Evolutionary conservation across 192 early-diverging fungal genomes (phyloP), one percentile per base, ranked within the genome.

Genomic region (Polychytrium aggregatum): DNA sequence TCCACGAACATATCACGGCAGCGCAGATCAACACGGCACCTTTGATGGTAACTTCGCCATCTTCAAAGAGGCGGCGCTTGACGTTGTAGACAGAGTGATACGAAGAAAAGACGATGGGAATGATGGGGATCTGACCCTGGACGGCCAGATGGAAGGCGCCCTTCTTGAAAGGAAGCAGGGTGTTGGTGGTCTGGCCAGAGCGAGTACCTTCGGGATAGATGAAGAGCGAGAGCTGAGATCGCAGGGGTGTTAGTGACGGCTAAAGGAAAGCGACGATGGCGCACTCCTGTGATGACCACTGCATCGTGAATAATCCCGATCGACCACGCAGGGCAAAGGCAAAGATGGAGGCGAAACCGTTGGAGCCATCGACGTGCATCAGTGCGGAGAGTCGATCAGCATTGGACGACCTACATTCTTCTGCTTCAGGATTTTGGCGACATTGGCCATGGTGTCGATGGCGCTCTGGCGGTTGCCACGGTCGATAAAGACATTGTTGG

Each of bases 141-240:
- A 86, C 82, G 10, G 93, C 90, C 54, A 93, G 59, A 40, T 94
- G 87, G 66, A 97, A 97, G 7, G 88, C 93, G 10, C 93, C 93
- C 72, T 93, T 97, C 65, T 97, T 97, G 64, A 97, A 94, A 6
- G 86, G 87, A 36, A 93, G 64, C 42, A 97, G 46, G 40, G 82
- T 52, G 30, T 79, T 74, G 26, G 76, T 71, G n/a, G 63, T 59
- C 33, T 80, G 76, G 50, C 76, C 81, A 16, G 83, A 83, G 41
- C 90, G 84, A 16, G 83, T 92, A 41, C 90, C 93, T 66, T 94
- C 90, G 41, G 90, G 90, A 58, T 84, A 97, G 58, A 97, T 85
- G 54, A 80, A 85, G 27, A 93, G 75, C 46, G 78, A 73, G 28
- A 70, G 65, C 70, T 84, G 43, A 2, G 20, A 17, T 20, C 16